Conservation (phyloP, 495 filamentous ascomycete genomes). For the Trichoderma virens region DNA sequence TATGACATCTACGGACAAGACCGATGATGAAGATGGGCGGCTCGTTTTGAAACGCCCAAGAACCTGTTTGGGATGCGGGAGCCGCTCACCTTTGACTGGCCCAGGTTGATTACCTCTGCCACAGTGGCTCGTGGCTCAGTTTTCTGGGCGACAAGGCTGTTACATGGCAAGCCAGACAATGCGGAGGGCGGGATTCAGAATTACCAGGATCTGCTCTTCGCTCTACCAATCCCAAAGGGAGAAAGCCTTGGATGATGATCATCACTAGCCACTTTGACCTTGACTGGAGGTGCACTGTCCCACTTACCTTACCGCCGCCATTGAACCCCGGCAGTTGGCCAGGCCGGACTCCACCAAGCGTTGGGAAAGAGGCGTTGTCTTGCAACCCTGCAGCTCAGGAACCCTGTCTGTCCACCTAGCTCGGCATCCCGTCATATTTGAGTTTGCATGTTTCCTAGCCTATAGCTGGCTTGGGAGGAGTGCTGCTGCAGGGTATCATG, state of each 20-base stretch:
- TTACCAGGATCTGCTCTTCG: neutral
- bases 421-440: neutral
- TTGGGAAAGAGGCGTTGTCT: neutral
- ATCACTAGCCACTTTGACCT: constrained; percentile 3
- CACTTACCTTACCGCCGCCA: neutral
- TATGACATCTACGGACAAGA: neutral
- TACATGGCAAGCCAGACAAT: neutral
- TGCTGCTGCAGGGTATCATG: neutral
- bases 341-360: neutral
- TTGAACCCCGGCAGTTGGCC: neutral
- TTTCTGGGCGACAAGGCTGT: neutral
- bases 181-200: neutral
- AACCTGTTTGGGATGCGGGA: neutral
- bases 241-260: constrained; percentile 1
- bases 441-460: neutral
- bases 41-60: neutral
- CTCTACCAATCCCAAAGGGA: neutral
- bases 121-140: neutral
- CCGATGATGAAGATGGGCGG: neutral
- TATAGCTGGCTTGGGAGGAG: neutral
- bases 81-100: constrained; percentile 1
- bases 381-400: constrained; percentile 1
- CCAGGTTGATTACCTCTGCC: neutral
- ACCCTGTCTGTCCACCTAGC: neutral
- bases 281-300: neutral